phyloP scores from a whole-genome alignment of 2,329 filamentous ascomycete species.

The Aspergillus texensis region DNA sequence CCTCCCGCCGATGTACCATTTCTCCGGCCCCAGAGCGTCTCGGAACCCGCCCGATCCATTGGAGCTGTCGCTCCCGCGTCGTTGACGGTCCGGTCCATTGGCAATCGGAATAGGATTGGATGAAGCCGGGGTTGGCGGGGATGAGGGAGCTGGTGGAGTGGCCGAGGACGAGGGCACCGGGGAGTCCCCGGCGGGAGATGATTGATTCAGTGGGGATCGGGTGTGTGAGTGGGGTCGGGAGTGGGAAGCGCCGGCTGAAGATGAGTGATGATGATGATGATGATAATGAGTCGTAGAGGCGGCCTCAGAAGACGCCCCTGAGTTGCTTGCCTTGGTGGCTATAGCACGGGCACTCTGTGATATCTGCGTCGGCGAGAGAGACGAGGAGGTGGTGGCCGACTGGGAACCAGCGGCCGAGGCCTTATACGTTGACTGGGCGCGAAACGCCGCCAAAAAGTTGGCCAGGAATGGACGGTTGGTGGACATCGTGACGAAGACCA shows the following conservation, averaged over 20 bases:
- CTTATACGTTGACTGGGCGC: slow-evolving; percentile 65
- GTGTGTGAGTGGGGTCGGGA: slow-evolving; percentile 21
- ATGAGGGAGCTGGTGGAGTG: slow-evolving; percentile 37
- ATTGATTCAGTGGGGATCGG: slow-evolving; percentile 32
- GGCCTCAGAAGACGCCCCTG: slow-evolving; percentile 24
- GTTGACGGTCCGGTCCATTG: slow-evolving; percentile 40
- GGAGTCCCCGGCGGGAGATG: slow-evolving; percentile 40
- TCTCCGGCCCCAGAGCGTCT: slow-evolving; percentile 51
- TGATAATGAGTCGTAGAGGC: slow-evolving; percentile 22
- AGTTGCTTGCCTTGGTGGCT: slow-evolving; percentile 46
- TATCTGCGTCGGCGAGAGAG: slow-evolving; percentile 44
- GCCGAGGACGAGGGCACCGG: slow-evolving; percentile 41
- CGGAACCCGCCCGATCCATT: slow-evolving; percentile 51
- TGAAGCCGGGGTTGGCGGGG: slow-evolving; percentile 29
- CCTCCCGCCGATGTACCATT: slow-evolving; percentile 55
- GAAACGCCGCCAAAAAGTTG: slow-evolving; percentile 69
- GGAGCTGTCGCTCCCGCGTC: slow-evolving; percentile 52
- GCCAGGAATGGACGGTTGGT: slow-evolving; percentile 68
- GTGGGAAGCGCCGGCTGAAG: slow-evolving; percentile 18
- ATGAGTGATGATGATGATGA: slow-evolving; percentile 1
- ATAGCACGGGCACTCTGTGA: slow-evolving; percentile 50
- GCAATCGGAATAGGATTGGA: slow-evolving; percentile 44
- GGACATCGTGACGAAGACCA: slow-evolving; percentile 53
- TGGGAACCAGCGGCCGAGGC: slow-evolving; percentile 46
- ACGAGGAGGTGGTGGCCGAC: slow-evolving; percentile 37